Conservation (phyloP, 495 filamentous ascomycete genomes). For the Hypomontagnella submonticulosa region DNA sequence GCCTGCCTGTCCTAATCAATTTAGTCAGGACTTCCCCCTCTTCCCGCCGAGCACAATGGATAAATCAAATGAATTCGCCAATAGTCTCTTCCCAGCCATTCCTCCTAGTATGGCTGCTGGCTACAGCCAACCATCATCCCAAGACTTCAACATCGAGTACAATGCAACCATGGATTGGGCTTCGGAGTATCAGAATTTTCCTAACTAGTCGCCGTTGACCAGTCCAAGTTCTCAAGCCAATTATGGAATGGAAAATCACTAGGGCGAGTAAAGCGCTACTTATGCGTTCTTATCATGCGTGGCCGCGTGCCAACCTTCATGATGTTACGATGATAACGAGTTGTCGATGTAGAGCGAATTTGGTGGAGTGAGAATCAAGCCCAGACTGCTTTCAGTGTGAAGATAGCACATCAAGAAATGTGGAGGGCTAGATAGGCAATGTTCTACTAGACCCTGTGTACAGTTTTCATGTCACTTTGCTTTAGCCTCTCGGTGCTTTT, state of each 20-base stretch:
- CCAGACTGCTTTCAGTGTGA: conserved; percentile 34
- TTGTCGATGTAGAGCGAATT: conserved; percentile 15
- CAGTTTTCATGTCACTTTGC: conserved; percentile 31
- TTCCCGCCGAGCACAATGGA: conserved; percentile 50
- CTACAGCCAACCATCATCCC: conserved; percentile 55
- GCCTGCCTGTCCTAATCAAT: conserved; percentile 44
- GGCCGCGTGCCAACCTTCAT: conserved; percentile 18
- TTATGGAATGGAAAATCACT: conserved; percentile 32
- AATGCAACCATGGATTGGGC: conserved; percentile 50
- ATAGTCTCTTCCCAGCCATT: conserved; percentile 50
- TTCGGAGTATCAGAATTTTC: conserved; percentile 49
- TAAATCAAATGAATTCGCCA: conserved; percentile 40
- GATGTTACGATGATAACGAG: conserved; percentile 46
- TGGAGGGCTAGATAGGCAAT: conserved; percentile 24
- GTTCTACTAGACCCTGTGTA: conserved; percentile 36
- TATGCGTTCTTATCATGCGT: conserved; percentile 20
- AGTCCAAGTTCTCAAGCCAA: background rate
- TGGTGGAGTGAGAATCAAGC: conserved; percentile 20
- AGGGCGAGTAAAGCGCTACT: conserved; percentile 2
- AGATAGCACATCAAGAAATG: conserved; percentile 7
- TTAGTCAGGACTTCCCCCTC: conserved; percentile 60
- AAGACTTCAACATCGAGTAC: conserved; percentile 56
- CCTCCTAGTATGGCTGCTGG: conserved; percentile 52
- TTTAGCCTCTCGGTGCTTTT: conserved; percentile 22
- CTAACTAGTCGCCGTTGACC: conserved; percentile 20